Conservation (phyloP, 2,329 filamentous ascomycete species). For the Fusarium torreyae region DNA sequence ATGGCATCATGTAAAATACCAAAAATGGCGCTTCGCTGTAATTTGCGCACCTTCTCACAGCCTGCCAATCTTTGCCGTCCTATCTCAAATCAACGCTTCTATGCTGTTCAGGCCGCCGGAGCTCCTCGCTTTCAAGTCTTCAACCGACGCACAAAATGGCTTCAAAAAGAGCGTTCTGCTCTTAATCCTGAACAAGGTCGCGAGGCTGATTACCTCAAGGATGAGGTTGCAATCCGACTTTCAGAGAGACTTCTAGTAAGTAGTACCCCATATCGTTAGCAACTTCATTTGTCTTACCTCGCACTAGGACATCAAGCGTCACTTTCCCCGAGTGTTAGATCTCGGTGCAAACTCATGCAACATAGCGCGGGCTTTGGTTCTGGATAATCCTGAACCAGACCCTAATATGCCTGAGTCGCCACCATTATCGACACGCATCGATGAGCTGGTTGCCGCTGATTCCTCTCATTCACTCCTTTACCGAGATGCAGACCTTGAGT, state of each 20-base stretch:
- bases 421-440: conserved; percentile 79
- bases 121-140: conserved; percentile 90
- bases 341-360: conserved; percentile 97
- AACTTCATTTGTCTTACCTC: conserved; percentile 30
- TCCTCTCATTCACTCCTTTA: conserved; percentile 83
- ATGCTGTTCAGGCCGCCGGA: conserved; percentile 84
- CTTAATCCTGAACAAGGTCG: conserved; percentile 78
- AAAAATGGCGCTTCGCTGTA: conserved; percentile 47
- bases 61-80: conserved; percentile 33
- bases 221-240: conserved; percentile 88
- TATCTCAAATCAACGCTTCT: conserved; percentile 64
- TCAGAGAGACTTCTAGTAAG: conserved; percentile 86
- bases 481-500: conserved; percentile 81
- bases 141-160: conserved; percentile 87
- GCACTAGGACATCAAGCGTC: conserved; percentile 87
- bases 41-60: conserved; percentile 44
- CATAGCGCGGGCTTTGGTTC: conserved; percentile 84
- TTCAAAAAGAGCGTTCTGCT: conserved; percentile 92
- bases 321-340: conserved; percentile 88
- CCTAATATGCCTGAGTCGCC: conserved; percentile 69
- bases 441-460: conserved; percentile 84
- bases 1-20: conserved; percentile 53
- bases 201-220: conserved; percentile 91
- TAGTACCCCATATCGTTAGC: background rate
- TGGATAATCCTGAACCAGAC: conserved; percentile 76